A percentile compares a stretch with the other conserved stretches of the same genome.
Conservation (phyloP, 2,329 filamentous ascomycete genomes). For the Exophiala sideris region DNA sequence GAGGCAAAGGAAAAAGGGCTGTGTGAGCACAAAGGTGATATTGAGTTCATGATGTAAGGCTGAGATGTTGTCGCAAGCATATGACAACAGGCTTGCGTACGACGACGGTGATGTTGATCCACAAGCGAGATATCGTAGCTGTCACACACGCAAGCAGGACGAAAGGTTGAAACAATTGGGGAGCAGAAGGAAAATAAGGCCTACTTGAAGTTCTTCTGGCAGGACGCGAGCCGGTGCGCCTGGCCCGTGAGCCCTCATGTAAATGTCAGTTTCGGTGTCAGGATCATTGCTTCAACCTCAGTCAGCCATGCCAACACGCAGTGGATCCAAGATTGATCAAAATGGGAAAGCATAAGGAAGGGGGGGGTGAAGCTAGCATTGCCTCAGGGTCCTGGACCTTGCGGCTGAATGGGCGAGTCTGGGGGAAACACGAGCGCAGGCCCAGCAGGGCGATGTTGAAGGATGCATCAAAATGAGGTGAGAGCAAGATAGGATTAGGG, state of each 20-base stretch:
- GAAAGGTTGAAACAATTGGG: neutral
- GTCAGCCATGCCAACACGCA: conserved; percentile 17
- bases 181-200: neutral
- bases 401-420: conserved; percentile 16
- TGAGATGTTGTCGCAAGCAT: neutral
- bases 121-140: no score
- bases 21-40: conserved; percentile 16
- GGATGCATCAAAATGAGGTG: neutral
- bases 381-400: neutral
- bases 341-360: neutral
- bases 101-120: neutral
- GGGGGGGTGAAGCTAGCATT: conserved; percentile 8
- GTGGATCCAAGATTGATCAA: conserved; percentile 1
- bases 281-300: conserved; percentile 11
- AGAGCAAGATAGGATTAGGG: neutral
- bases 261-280: conserved; percentile 1
- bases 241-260: conserved; percentile 12
- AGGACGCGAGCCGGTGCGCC: conserved; percentile 6
- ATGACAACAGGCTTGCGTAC: neutral
- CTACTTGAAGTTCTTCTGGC: conserved; percentile 14
- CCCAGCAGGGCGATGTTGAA: neutral
- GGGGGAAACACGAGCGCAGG: neutral
- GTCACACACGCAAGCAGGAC: neutral
- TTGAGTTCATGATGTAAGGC: conserved; percentile 3
- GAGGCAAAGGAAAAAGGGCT: conserved; percentile 10